These are phyloP conservation scores for Phytopythium oedochilum DNA, from an alignment of 352 stramenopile genomes.

Conservation along the genomic window DNA sequence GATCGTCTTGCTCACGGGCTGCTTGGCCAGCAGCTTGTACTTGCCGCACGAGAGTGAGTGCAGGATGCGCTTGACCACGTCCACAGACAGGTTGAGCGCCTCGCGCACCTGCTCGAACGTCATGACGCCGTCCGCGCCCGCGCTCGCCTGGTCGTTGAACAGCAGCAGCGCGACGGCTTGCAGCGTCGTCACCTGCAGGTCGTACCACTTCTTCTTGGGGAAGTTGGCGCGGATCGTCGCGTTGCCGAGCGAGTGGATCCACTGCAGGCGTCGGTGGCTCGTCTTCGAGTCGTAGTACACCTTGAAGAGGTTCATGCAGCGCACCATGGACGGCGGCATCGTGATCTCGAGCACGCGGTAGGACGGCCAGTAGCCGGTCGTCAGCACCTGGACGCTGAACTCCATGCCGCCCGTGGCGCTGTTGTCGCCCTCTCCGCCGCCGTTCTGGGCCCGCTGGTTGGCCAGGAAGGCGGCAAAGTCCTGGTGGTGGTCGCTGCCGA, in stretches of 20 bases:
- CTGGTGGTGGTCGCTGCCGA: constrained; percentile 95
- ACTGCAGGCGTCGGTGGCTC: constrained; percentile 94
- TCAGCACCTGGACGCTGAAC: constrained; percentile 97
- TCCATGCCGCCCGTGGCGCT: constrained; percentile 68
- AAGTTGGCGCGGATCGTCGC: constrained; percentile 87
- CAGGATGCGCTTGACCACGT: constrained; percentile 97
- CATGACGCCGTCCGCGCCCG: constrained; percentile 53
- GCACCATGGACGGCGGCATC: constrained; percentile 91
- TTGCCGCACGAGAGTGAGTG: constrained; percentile 98
- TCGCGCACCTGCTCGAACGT: constrained; percentile 91
- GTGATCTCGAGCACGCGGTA: constrained; percentile 96
- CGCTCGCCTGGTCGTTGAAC: constrained; percentile 84
- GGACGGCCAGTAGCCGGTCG: constrained; percentile 98
- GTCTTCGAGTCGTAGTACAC: constrained; percentile 92
- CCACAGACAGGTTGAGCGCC: constrained; percentile 93
- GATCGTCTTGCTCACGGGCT: constrained; percentile 93
- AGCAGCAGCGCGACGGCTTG: constrained; percentile 95
- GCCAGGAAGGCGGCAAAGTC: constrained; percentile 95
- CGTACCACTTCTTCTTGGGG: constrained; percentile 92
- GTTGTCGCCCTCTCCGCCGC: constrained; percentile 17
- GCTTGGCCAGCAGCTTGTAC: constrained; percentile 97
- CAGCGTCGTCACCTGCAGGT: constrained; percentile 97
- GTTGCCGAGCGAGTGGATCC: constrained; percentile 96
- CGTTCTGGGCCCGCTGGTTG: constrained; percentile 64
- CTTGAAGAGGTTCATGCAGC: constrained; percentile 97